Conservation (phyloP, 2,329 filamentous ascomycete species). For the Metarhizium sp. region DNA sequence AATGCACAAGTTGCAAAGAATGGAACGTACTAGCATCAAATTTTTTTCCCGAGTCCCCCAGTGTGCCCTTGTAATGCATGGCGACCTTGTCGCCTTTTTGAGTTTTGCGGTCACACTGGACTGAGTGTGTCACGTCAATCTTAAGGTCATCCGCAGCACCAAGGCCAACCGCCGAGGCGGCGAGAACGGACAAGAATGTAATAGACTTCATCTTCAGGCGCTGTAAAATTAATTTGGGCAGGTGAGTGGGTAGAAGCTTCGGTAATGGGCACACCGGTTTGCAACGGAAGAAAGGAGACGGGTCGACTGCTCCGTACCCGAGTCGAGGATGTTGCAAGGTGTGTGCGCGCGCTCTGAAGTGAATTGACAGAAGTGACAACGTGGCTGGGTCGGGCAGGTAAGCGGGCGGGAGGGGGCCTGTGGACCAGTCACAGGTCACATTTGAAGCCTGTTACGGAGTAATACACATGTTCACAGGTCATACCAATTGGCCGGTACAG, state of each 20-base stretch:
- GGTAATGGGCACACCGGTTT: background rate
- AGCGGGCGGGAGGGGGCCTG: too few species aligned
- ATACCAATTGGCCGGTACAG: too few species aligned
- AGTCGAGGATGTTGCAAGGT: too few species aligned
- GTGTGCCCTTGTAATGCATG: conserved; percentile 83
- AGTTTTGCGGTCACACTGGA: conserved; percentile 73
- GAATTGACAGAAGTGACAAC: too few species aligned
- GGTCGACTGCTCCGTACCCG: too few species aligned
- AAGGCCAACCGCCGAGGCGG: conserved; percentile 39
- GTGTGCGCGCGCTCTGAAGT: too few species aligned
- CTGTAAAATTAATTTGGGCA: background rate
- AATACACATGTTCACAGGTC: too few species aligned
- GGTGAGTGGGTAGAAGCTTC: background rate
- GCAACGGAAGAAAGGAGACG: too few species aligned
- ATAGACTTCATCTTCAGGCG: conserved; percentile 37
- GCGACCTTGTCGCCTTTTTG: conserved; percentile 67
- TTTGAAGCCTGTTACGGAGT: too few species aligned
- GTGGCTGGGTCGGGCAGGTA: too few species aligned
- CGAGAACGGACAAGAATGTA: conserved; percentile 39
- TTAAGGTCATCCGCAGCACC: conserved; percentile 55
- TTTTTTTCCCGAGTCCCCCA: conserved; percentile 61
- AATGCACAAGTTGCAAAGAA: conserved; percentile 10
- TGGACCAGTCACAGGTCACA: too few species aligned
- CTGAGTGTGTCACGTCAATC: conserved; percentile 65
- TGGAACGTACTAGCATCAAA: conserved; percentile 69